Conservation (phyloP, 2,329 filamentous ascomycete species). For the Diaporthe helianthi region DNA sequence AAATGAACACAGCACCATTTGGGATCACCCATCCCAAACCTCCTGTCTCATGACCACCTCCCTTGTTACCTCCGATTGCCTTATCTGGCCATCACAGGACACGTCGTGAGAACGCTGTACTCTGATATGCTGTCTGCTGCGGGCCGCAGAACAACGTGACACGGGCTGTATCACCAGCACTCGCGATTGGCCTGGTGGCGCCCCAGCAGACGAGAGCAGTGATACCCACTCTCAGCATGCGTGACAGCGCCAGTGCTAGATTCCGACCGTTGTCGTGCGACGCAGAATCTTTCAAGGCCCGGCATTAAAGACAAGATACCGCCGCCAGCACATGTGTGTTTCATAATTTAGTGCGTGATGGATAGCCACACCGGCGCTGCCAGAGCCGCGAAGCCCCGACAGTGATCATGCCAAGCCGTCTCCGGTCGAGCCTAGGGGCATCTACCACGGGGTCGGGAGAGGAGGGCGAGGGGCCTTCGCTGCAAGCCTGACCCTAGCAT, state of each 20-base stretch:
- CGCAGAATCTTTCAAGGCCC: slow-evolving; percentile 1
- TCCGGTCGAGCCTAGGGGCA: slow-evolving; percentile 14
- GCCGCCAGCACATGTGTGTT: slow-evolving; percentile 16
- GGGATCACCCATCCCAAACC: background rate
- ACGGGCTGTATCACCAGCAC: slow-evolving; percentile 5
- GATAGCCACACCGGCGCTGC: slow-evolving; percentile 15
- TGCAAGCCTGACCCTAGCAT: slow-evolving; percentile 24
- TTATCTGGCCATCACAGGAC: background rate
- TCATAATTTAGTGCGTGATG: slow-evolving; percentile 18
- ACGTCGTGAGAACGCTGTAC: slow-evolving; percentile 5
- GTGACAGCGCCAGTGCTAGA: slow-evolving; percentile 19
- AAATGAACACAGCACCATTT: background rate
- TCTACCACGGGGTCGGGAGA: background rate
- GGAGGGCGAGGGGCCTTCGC: background rate
- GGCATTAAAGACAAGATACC: slow-evolving; percentile 21
- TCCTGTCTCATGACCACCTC: slow-evolving; percentile 18
- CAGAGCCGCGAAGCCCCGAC: slow-evolving; percentile 8
- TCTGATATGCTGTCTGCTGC: slow-evolving; percentile 12
- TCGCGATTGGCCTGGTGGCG: slow-evolving; percentile 20
- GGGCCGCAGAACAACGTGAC: slow-evolving; percentile 4
- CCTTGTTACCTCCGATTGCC: background rate
- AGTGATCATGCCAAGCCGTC: slow-evolving; percentile 23
- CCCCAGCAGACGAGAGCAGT: slow-evolving; percentile 14
- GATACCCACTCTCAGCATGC: slow-evolving; percentile 11
- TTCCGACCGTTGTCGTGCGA: slow-evolving; percentile 28